phyloP scores from a whole-genome alignment of 2,329 filamentous ascomycete species.

The Fusarium lyarnte region DNA sequence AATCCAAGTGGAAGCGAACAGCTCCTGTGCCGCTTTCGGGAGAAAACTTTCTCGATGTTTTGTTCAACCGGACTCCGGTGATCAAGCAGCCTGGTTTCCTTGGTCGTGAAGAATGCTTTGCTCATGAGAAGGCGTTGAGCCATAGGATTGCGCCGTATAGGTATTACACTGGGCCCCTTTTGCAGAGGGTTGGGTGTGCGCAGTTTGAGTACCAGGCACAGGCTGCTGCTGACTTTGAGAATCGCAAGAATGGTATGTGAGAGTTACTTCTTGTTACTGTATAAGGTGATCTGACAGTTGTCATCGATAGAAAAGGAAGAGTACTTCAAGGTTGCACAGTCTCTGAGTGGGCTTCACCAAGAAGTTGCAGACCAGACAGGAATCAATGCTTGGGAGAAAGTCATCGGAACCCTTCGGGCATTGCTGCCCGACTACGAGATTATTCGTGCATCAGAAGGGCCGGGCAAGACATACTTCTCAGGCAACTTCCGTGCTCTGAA shows the following conservation, averaged over 20 bases:
- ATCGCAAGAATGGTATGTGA: background rate
- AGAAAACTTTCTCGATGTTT: background rate
- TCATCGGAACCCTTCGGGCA: background rate
- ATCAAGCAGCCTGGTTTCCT: background rate
- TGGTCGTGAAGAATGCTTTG: background rate
- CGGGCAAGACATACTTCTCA: background rate
- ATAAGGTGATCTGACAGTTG: background rate
- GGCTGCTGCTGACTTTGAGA: background rate
- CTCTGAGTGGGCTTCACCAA: background rate
- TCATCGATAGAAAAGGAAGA: background rate
- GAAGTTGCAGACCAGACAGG: background rate
- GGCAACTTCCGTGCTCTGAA: background rate
- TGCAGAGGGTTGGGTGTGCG: background rate
- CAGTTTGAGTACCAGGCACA: background rate
- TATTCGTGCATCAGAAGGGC: background rate
- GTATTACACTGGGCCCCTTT: background rate
- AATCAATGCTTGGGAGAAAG: background rate
- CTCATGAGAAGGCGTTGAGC: background rate
- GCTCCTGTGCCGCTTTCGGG: background rate
- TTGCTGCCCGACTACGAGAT: background rate
- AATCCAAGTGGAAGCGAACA: background rate
- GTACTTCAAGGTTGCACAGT: background rate
- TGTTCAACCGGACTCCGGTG: background rate
- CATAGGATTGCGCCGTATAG: background rate
- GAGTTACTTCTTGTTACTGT: accelerated